phyloP scores from a whole-genome alignment of 306 rosid species.

The Phaseolus lunatus region DNA sequence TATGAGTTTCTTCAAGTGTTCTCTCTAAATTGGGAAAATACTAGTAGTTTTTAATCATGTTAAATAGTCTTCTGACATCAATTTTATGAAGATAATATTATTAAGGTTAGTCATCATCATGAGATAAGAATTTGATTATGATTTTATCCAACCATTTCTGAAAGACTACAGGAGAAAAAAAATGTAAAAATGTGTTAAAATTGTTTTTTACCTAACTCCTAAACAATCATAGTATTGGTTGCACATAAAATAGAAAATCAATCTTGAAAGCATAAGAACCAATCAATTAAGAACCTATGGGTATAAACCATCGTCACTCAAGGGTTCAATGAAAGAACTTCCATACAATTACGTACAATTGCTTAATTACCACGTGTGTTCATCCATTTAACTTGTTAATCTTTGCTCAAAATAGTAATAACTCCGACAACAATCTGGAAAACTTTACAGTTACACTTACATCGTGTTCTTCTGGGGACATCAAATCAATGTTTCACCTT shows the following conservation, averaged over 20 bases:
- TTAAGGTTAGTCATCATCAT: too few relatives aligned
- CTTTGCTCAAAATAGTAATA: neutral
- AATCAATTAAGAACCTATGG: neutral
- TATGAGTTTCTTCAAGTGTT: neutral
- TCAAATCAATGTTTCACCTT: conserved; percentile 34
- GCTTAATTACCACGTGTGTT: neutral
- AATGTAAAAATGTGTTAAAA: too few relatives aligned
- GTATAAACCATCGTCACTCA: neutral
- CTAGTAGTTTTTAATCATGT: neutral
- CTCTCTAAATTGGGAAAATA: neutral
- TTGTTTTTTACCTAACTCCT: too few relatives aligned
- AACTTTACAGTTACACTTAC: neutral
- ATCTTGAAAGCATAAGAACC: neutral
- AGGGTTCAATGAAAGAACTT: neutral
- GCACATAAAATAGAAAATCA: too few relatives aligned
- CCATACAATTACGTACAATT: too few relatives aligned
- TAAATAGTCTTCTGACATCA: too few relatives aligned
- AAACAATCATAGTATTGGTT: too few relatives aligned
- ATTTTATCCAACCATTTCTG: too few relatives aligned
- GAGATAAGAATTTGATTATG: too few relatives aligned
- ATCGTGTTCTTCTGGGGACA: neutral
- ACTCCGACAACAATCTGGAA: neutral
- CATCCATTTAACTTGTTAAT: neutral
- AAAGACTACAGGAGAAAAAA: too few relatives aligned
- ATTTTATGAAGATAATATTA: too few relatives aligned